A percentile compares a stretch with the other conserved stretches of the same genome.
phyloP scores from a whole-genome alignment of 2,329 filamentous ascomycete genomes.

The Acrodontium crateriforme region DNA sequence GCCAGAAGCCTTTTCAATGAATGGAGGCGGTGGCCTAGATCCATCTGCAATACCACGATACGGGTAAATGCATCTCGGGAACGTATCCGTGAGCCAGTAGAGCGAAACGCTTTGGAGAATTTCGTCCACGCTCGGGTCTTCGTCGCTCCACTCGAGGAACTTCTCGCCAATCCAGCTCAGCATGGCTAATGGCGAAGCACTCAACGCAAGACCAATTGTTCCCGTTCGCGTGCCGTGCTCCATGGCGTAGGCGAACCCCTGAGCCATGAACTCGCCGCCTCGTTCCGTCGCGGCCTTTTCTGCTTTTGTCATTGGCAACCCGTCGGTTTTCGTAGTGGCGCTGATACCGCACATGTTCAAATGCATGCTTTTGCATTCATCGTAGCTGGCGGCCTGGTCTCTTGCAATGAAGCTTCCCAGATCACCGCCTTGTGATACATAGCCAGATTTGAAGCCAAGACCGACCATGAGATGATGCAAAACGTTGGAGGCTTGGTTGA shows the following conservation, averaged over 20 bases:
- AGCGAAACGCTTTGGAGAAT: slow-evolving; percentile 38
- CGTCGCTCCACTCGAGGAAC: slow-evolving; percentile 40
- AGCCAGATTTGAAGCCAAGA: slow-evolving; percentile 37
- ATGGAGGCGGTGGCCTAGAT: slow-evolving; percentile 8
- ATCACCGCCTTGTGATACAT: slow-evolving; percentile 43
- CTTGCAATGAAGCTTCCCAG: slow-evolving; percentile 32
- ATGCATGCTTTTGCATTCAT: slow-evolving; percentile 12
- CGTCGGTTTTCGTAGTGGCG: neutral
- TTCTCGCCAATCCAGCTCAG: slow-evolving; percentile 47
- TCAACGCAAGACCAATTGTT: slow-evolving; percentile 43
- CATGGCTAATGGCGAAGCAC: slow-evolving; percentile 40
- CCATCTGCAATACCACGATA: slow-evolving; percentile 24
- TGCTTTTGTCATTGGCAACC: slow-evolving; percentile 14
- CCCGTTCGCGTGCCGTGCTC: slow-evolving; percentile 42
- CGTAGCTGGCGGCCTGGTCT: slow-evolving; percentile 16
- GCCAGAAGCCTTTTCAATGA: slow-evolving; percentile 29
- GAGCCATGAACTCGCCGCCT: slow-evolving; percentile 25
- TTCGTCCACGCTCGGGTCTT: slow-evolving; percentile 23
- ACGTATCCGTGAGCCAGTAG: slow-evolving; percentile 40
- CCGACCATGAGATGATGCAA: slow-evolving; percentile 38
- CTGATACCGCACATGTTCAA: slow-evolving; percentile 13
- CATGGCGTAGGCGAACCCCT: slow-evolving; percentile 36
- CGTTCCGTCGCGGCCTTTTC: slow-evolving; percentile 14
- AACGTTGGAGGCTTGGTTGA: slow-evolving; percentile 25
- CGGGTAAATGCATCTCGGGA: slow-evolving; percentile 31